phyloP scores from a whole-genome alignment of 495 filamentous ascomycete genomes.

The Talaromyces nanjingensis region DNA sequence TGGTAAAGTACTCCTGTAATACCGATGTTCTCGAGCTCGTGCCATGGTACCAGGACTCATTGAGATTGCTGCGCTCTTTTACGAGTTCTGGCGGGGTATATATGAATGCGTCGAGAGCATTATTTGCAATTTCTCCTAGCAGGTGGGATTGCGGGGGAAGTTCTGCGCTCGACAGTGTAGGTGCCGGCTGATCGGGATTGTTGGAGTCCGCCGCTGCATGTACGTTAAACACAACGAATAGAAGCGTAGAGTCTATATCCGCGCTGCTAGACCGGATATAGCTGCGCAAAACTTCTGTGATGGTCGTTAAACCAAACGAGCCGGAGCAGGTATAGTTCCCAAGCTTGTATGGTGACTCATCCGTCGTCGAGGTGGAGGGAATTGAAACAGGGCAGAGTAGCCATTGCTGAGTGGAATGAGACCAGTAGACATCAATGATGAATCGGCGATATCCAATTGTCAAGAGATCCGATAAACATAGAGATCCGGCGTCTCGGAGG shows the following conservation, averaged over 20 bases:
- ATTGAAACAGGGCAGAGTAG: constrained; percentile 51
- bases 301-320: constrained; percentile 35
- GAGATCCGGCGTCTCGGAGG: constrained; percentile 34
- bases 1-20: constrained; percentile 45
- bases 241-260: constrained; percentile 32
- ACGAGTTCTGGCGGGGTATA: constrained; percentile 45
- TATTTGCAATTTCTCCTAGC: constrained; percentile 27
- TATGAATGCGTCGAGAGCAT: constrained; percentile 38
- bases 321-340: constrained; percentile 53
- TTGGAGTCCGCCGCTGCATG: constrained; percentile 46
- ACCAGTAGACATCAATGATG: constrained; percentile 61
- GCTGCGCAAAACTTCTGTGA: constrained; percentile 39
- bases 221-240: constrained; percentile 49
- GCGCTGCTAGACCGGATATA: constrained; percentile 44
- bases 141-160: constrained; percentile 29
- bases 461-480: constrained; percentile 57
- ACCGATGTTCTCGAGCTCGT: constrained; percentile 29
- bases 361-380: constrained; percentile 20
- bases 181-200: constrained; percentile 30
- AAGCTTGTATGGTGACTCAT: constrained; percentile 36
- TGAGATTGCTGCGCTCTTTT: constrained; percentile 47
- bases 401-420: constrained; percentile 42
- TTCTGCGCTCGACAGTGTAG: constrained; percentile 21
- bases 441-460: constrained; percentile 52
- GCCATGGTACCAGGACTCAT: constrained; percentile 49